Evolutionary conservation across 352 stramenopile genomes (phyloP).

Genomic region (Globisporangium iwayamae): DNA sequence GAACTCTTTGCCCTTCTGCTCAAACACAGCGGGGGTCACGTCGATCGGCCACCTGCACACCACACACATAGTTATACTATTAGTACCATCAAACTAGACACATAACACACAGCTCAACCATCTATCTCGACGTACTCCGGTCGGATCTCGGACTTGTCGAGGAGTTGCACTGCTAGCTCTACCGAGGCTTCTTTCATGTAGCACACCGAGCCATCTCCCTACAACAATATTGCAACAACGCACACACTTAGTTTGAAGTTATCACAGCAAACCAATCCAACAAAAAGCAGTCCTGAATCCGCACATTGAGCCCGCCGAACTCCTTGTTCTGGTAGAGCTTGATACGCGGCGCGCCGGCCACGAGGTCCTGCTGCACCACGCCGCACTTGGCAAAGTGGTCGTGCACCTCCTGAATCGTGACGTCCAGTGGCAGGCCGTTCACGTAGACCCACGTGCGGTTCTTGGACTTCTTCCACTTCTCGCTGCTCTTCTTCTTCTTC

Average conservation of each 20-base stretch:
- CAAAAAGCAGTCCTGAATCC: constrained; percentile 9
- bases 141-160: constrained; percentile 88
- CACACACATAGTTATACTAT: constrained; percentile 2
- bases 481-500: constrained; percentile 81
- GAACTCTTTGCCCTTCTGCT: constrained; percentile 83
- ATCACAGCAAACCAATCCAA: neutral
- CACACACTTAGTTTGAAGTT: neutral
- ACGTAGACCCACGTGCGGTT: constrained; percentile 95
- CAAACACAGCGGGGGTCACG: constrained; percentile 80
- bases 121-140: constrained; percentile 51
- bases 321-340: constrained; percentile 94
- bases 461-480: constrained; percentile 84
- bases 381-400: constrained; percentile 94
- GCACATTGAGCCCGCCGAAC: constrained; percentile 84
- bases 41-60: constrained; percentile 64
- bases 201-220: constrained; percentile 94
- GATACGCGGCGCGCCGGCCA: constrained; percentile 91
- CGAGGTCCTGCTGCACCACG: constrained; percentile 93
- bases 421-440: constrained; percentile 91
- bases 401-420: constrained; percentile 90
- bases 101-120: constrained; percentile 4
- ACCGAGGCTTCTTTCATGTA: constrained; percentile 96
- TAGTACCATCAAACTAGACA: neutral
- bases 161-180: constrained; percentile 91
- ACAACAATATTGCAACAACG: neutral